Percentiles rank a stretch among this genome's conserved stretches.
Evolutionary conservation across 345 rosid genomes (phyloP).

Genomic region (Syzygium aromaticum): DNA sequence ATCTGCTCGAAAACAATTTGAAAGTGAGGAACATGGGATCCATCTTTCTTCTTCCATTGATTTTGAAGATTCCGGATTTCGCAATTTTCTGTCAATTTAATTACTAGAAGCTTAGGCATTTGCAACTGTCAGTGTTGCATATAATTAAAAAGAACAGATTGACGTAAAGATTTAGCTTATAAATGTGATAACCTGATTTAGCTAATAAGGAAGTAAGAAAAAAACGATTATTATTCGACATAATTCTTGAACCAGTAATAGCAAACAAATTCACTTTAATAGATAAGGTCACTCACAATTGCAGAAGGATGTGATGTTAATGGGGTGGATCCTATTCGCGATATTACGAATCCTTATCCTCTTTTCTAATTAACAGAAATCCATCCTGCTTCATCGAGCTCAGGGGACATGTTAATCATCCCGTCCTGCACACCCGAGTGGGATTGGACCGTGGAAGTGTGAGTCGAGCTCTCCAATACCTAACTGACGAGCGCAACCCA

Average conservation of each 20-base stretch:
- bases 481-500: background rate
- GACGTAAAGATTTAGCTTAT: background rate
- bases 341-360: background rate
- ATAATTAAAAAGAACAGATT: background rate
- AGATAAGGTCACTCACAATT: background rate
- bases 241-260: background rate
- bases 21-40: background rate
- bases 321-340: fast-evolving
- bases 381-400: fast-evolving
- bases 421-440: background rate
- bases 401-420: fast-evolving
- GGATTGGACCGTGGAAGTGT: background rate
- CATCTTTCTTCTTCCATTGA: background rate
- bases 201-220: background rate
- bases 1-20: background rate
- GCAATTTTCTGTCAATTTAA: background rate
- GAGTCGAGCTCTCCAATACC: background rate
- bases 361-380: background rate
- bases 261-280: background rate
- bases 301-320: background rate
- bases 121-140: too few species aligned
- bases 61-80: background rate
- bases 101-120: background rate
- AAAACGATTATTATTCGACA: background rate
- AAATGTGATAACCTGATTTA: background rate